Evolutionary conservation across 345 rosid genomes (phyloP), one percentile per base, ranked within the genome.

Genomic region (Balakata baccata): DNA sequence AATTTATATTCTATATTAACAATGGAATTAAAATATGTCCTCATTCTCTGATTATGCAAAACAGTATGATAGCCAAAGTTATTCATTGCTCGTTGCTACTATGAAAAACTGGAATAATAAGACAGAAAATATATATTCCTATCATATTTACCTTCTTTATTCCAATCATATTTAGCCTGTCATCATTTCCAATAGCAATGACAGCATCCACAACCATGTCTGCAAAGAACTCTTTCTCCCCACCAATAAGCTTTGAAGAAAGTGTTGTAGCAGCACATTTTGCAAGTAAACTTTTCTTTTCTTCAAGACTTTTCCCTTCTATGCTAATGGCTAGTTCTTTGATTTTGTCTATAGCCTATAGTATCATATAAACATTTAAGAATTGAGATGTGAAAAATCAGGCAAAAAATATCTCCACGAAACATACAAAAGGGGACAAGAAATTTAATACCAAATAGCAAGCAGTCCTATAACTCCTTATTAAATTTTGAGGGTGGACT

Each of bases 211-310:
- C 99, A 43, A 93, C 97, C 92, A 96, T 91, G 11, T 87, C 80
- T 37, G 99, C 93, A 76, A 93, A 96, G 72, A 96, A 96, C 69
- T 93, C 98, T 72, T 91, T 91, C 81, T 93, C 99, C 18, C 99
- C 99, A 69, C 97, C 97, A 77, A 96, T 93, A 63, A 96, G 97
- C 79, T 96, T 96, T 39, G 99, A 96, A 64, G 96, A 90, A 47
- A 96, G 97, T 0, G 98, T 95, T 39, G 99, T 95, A 17, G 92
- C 92, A 77, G 97, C 99, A 77, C 99, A 95, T 84, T 91, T 95
- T 45, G 87, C 92, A 73, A 93, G 80, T 68, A 96, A 82, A 71
- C 79, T 74, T 82, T 93, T 96, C 95, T 96, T 96, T 73, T 96
- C 99, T 71, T 93, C 98, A 0, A 87, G 70, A 81, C 92, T 90